phyloP scores from a whole-genome alignment of 2,329 filamentous ascomycete species.

The Fusarium falciforme region DNA sequence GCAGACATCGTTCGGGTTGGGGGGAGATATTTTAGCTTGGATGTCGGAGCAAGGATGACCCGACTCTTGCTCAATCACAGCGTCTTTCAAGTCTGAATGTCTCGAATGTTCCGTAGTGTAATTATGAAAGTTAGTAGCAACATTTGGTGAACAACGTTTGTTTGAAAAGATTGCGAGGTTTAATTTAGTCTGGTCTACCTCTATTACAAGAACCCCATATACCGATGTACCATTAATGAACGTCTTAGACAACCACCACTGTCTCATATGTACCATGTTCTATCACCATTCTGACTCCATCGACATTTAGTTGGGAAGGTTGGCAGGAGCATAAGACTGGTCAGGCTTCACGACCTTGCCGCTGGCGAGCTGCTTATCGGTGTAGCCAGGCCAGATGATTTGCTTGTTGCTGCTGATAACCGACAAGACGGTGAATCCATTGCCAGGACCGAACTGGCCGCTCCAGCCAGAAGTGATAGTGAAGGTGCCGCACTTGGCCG shows the following conservation, averaged over 20 bases:
- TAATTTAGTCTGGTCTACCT: neutral
- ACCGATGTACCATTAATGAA: neutral
- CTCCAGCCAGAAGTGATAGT: constrained; percentile 65
- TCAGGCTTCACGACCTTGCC: constrained; percentile 61
- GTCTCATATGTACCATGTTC: neutral
- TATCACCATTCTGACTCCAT: neutral
- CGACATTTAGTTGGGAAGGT: constrained; percentile 18
- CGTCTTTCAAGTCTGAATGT: neutral
- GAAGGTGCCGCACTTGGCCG: constrained; percentile 59
- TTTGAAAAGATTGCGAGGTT: neutral
- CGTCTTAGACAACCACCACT: neutral
- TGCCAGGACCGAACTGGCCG: constrained; percentile 62
- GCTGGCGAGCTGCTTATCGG: constrained; percentile 58
- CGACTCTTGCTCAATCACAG: neutral
- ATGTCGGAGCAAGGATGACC: neutral
- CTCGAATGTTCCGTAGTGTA: neutral
- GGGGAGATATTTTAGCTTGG: neutral
- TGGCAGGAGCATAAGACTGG: constrained; percentile 55
- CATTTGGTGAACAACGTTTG: neutral
- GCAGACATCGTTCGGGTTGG: neutral
- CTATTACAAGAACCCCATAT: neutral
- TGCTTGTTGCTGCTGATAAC: constrained; percentile 54
- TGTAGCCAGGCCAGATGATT: constrained; percentile 65
- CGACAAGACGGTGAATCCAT: constrained; percentile 65
- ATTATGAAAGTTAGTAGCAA: neutral